Evolutionary conservation across 768 basidiomycete species (phyloP).

Genomic region (Pleurotus tuber-regium): DNA sequence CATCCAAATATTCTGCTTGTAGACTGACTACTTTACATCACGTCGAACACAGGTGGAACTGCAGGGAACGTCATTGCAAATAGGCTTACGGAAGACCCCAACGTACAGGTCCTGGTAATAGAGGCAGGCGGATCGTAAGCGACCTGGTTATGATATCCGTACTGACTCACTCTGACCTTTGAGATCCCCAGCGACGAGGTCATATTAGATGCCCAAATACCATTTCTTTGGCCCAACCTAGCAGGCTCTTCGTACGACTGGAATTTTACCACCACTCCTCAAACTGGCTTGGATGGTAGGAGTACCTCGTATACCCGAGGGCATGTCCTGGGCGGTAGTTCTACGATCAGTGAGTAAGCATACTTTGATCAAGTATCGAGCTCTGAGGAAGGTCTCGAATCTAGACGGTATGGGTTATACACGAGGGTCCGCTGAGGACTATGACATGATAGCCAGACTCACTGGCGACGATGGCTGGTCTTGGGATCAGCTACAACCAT

Average conservation of each 20-base stretch:
- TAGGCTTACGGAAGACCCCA: constrained; percentile 4
- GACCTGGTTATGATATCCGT: background rate
- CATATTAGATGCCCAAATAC: background rate
- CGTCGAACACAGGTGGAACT: constrained; percentile 5
- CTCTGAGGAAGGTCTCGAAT: background rate
- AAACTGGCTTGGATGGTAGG: constrained; percentile 16
- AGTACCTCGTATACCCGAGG: constrained; percentile 17
- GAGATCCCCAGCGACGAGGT: background rate
- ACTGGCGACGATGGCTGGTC: constrained; percentile 27
- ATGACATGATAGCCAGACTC: constrained; percentile 18
- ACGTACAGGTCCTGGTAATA: constrained; percentile 6
- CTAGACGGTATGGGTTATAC: constrained; percentile 22
- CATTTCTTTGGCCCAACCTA: constrained; percentile 5
- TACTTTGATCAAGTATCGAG: background rate
- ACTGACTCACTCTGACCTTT: background rate
- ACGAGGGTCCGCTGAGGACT: constrained; percentile 25
- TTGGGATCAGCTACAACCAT: constrained; percentile 24
- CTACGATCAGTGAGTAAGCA: constrained; percentile 21
- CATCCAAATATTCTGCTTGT: background rate
- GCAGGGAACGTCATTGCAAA: constrained; percentile 8
- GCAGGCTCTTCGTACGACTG: constrained; percentile 12
- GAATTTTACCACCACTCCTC: constrained; percentile 21
- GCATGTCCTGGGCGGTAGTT: constrained; percentile 17
- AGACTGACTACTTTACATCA: constrained; percentile 1
- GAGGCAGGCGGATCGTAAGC: constrained; percentile 6